Base-by-base conservation (phyloP, 257 asterid genomes). In the Leonotis leonurus region DNA sequence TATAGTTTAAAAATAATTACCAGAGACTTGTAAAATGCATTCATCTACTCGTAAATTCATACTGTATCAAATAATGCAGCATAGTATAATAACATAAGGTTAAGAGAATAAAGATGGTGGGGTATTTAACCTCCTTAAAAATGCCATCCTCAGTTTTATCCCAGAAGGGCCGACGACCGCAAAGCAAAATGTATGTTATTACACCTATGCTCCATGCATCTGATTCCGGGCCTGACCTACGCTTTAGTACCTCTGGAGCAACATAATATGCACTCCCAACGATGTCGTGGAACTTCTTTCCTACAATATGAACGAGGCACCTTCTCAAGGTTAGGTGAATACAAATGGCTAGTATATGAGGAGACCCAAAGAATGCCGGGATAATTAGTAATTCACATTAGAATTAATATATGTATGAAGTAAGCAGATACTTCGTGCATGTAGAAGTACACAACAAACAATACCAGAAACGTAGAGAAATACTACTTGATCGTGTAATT, bases 191-290 rank as follows among this genome's bases (percentile, higher is more conserved):
- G 76, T 93, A 93, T 17, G 99, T 93, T 26, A 93, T 93, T 4
- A 93, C 97, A 35, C 99, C 99, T 26, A 93, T 93, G 77, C 99
- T 93, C 99, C 99, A 93, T 6, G 78, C 99, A 84, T 93, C 99
- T 16, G 99, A 93, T 77, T 89, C 97, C 29, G 99, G 97, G 44
- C 99, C 99, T 12, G 99, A 93, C 73, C 78, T 83, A 37, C 99
- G 96, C 78, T 82, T 89, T 75, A 93, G 72, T 62, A 93, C 99
- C 84, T 93, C 99, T 0, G 99, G 99, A 69, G 99, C 99, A 30
- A 93, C 99, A 77, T 93, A 93, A 75, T 93, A 89, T 22, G 99
- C 99, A 77, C 99, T 93, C 26, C 99, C 99, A 58, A 93, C 99
- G 57, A 93, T 93, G 73, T 93, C 99, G 66, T 76, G 86, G 73